These are phyloP conservation scores for Prototheca wickerhamii DNA, from an alignment of 163 green algal genomes.

Conservation along the genomic window DNA sequence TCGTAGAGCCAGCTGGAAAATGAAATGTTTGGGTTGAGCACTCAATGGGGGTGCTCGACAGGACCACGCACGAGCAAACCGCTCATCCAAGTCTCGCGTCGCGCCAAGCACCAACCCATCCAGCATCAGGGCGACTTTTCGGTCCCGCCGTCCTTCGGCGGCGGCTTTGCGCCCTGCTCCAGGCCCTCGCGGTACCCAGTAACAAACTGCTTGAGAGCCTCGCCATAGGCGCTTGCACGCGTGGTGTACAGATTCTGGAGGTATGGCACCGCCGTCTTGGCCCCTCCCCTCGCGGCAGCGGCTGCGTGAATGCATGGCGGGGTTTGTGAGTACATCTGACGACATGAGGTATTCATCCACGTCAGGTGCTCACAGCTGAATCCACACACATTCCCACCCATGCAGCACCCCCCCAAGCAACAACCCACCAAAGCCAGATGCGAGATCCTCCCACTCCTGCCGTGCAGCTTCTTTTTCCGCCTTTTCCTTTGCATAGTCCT, in stretches of 20 bases:
- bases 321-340: too few species aligned
- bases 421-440: conserved; percentile 16
- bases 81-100: too few species aligned
- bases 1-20: too few species aligned
- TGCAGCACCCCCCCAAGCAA: too few species aligned
- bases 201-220: conserved; percentile 29
- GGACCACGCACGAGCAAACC: too few species aligned
- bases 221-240: conserved; percentile 15
- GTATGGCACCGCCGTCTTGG: conserved; percentile 6
- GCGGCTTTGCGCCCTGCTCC: not conserved
- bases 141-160: not conserved
- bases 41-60: too few species aligned
- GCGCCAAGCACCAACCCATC: too few species aligned
- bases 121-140: too few species aligned
- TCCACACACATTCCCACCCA: not conserved
- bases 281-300: conserved; percentile 8
- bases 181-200: conserved; percentile 23
- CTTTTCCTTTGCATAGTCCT: not conserved
- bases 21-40: too few species aligned
- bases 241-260: conserved; percentile 19
- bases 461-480: not conserved
- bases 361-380: too few species aligned
- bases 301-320: conserved; percentile 9
- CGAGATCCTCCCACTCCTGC: conserved; percentile 7
- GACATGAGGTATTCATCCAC: too few species aligned